Evolutionary conservation across 2,329 filamentous ascomycete genomes (phyloP), one percentile per base, ranked within the genome.

Genomic region (Diaporthe nobilis): DNA sequence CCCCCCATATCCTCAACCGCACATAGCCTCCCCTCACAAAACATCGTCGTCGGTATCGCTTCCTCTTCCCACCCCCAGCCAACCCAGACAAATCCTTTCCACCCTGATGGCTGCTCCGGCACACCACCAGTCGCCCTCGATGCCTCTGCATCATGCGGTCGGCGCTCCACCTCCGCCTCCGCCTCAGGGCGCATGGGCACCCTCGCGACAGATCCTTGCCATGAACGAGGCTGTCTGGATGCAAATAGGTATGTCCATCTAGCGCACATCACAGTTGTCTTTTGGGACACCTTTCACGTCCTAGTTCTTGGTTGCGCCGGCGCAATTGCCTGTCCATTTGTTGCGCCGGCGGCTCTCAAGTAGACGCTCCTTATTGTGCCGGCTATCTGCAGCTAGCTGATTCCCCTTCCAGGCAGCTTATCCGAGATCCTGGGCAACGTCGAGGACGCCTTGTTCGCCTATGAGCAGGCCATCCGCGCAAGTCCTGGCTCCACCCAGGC

Each of bases 141-240:
- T 96, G 86, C 90, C 91, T 81, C 88, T 91, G 88, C 89, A 89
- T 82, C 84, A 85, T 86, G 75, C 68, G n/a, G 75, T 77, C 31
- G 91, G 90, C 72, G 91, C 92, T 75, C 91, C 93, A 28, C 90
- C 89, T 77, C 90, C 92, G 88, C 77, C 89, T 86, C 82, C 90
- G 85, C 82, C 92, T 85, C 84, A 90, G 81, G 83, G 86, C 77
- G 86, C 85, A 79, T 91, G 90, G 80, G 87, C 90, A 68, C 90
- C 94, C 31, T 92, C 94, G 79, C 94, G 96, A 80, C 93, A 95
- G 82, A 91, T 98, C 72, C 89, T 92, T 8, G 88, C 91, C 9
- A 90, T 96, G 81, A 98, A 98, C 81, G 96, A 98, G 85, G 89
- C 90, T 67, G 92, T 98, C 73, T 98, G 96, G 96, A 90, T 98